Percentiles rank a stretch among this genome's conserved stretches.
Conservation (phyloP, 345 rosid genomes). For the Boechera stricta region DNA sequence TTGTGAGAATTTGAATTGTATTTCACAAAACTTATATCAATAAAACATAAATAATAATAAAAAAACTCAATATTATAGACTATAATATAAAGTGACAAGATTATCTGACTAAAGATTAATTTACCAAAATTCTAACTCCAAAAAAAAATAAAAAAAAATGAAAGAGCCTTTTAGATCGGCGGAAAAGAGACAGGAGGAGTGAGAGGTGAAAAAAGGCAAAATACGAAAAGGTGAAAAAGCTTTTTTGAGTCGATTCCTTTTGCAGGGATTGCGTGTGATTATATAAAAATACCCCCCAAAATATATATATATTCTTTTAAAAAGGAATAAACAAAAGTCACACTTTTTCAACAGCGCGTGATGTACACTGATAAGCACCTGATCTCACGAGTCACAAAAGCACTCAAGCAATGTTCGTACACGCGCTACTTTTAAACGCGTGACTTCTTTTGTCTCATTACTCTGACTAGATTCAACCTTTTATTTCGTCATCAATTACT, state of each 20-base stretch:
- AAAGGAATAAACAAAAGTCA: not conserved
- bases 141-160: not conserved
- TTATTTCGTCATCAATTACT: slow-evolving; percentile 41
- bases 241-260: slow-evolving; percentile 45
- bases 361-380: not conserved
- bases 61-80: no score
- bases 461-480: slow-evolving; percentile 43
- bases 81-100: no score
- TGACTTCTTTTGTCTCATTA: slow-evolving; percentile 32
- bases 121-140: not conserved
- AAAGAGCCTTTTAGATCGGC: slow-evolving; percentile 38
- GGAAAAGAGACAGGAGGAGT: slow-evolving; percentile 26
- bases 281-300: no score
- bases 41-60: no score
- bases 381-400: not conserved
- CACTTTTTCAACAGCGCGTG: slow-evolving; percentile 35
- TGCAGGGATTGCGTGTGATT: slow-evolving; percentile 48
- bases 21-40: no score
- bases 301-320: no score
- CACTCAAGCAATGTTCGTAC: slow-evolving; percentile 9
- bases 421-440: slow-evolving; percentile 36
- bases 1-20: no score
- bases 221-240: slow-evolving; percentile 39
- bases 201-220: slow-evolving; percentile 2
- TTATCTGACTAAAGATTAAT: no score